Evolutionary conservation across 2,329 filamentous ascomycete species (phyloP).

Genomic region (Sporothrix phasma): DNA sequence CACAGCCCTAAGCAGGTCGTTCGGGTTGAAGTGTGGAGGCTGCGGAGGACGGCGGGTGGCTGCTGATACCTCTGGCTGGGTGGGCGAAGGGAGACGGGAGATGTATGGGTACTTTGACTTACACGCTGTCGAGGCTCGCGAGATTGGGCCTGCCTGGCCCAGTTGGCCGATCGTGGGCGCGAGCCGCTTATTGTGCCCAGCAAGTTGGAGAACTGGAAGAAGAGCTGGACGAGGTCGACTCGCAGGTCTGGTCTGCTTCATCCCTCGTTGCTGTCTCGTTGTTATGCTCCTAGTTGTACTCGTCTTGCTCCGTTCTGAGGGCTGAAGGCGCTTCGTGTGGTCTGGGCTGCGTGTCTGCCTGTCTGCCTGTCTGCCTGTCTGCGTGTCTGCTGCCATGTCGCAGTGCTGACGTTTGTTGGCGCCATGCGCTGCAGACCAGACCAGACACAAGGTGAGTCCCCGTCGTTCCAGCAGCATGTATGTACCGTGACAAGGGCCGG

Average conservation of each 20-base stretch:
- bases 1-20: not conserved
- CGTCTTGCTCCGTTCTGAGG: not conserved
- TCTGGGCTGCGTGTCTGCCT: too few relatives aligned
- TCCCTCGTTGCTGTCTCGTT: not conserved
- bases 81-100: conserved; percentile 12
- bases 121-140: not conserved
- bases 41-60: not conserved
- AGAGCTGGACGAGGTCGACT: not conserved
- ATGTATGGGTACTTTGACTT: conserved; percentile 12
- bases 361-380: too few relatives aligned
- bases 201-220: too few relatives aligned
- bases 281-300: not conserved
- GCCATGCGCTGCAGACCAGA: not conserved
- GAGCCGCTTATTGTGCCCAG: too few relatives aligned
- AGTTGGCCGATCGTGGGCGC: not conserved
- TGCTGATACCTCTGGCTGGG: conserved; percentile 7
- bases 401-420: not conserved
- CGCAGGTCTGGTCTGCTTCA: not conserved
- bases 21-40: conserved; percentile 11
- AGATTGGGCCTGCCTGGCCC: not conserved
- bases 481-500: conserved; percentile 8
- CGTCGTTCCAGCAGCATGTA: not conserved
- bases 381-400: not conserved
- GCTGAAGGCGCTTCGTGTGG: not conserved
- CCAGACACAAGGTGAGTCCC: not conserved